These are phyloP conservation scores for Candida montana DNA, from an alignment of 805 yeast genomes.

Conservation along the genomic window DNA sequence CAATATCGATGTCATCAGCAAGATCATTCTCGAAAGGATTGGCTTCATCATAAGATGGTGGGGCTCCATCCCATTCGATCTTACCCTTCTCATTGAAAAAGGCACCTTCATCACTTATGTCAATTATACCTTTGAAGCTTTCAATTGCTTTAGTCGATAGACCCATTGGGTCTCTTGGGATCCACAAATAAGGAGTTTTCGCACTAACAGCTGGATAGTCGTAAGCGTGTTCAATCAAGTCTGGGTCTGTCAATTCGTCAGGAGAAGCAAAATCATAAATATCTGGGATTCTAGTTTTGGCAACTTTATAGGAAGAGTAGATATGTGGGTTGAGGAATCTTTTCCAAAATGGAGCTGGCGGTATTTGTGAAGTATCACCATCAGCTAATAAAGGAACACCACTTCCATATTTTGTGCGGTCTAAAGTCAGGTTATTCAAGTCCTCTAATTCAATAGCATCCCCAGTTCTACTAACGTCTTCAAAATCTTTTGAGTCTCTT, in stretches of 20 bases:
- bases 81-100: constrained; percentile 46
- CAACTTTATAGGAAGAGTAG: constrained; percentile 44
- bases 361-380: constrained; percentile 35
- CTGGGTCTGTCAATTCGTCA: constrained; percentile 31
- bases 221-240: constrained; percentile 56
- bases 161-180: constrained; percentile 87
- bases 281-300: constrained; percentile 51
- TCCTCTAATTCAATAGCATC: constrained; percentile 25
- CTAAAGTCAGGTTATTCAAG: constrained; percentile 18
- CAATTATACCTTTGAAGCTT: constrained; percentile 48
- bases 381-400: constrained; percentile 66
- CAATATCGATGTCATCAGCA: not conserved
- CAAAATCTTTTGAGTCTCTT: constrained; percentile 9
- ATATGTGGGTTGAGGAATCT: constrained; percentile 53
- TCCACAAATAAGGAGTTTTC: constrained; percentile 77
- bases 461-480: constrained; percentile 4
- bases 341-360: constrained; percentile 36
- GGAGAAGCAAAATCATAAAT: constrained; percentile 47
- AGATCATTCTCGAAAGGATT: not conserved
- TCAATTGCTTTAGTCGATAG: constrained; percentile 58
- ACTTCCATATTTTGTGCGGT: constrained; percentile 17
- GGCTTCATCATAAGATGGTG: constrained; percentile 36
- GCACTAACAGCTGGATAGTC: constrained; percentile 70
- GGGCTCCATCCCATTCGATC: constrained; percentile 43
- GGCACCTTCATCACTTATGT: constrained; percentile 66